Evolutionary conservation across 805 yeast genomes (phyloP).

Genomic region (Priceomyces melissophilus): DNA sequence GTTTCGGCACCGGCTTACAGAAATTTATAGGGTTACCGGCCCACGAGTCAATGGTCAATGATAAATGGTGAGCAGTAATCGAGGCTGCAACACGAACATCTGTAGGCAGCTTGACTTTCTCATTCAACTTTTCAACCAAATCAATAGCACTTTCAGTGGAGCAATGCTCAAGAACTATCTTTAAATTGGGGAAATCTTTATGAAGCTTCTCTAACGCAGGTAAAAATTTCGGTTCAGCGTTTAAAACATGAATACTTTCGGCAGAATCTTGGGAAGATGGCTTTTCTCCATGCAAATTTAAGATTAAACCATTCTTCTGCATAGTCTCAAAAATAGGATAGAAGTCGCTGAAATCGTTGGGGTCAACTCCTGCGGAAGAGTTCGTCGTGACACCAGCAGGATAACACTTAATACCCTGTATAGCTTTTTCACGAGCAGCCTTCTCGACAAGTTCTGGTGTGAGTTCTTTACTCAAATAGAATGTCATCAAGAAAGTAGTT

Average conservation of each 20-base stretch:
- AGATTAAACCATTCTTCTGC: conserved; percentile 72
- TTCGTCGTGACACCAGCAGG: conserved; percentile 99
- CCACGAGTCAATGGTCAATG: conserved; percentile 88
- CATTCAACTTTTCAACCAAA: conserved; percentile 58
- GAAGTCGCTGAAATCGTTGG: conserved; percentile 82
- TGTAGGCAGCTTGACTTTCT: conserved; percentile 22
- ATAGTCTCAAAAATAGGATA: conserved; percentile 88
- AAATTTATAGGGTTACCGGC: conserved; percentile 93
- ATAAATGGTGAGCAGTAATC: conserved; percentile 93
- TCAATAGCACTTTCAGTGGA: conserved; percentile 88
- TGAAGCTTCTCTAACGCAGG: conserved; percentile 85
- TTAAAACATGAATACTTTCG: conserved; percentile 77
- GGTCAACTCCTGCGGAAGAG: conserved; percentile 87
- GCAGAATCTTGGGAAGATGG: conserved; percentile 55
- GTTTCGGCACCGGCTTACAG: conserved; percentile 97
- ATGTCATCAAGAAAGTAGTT: conserved; percentile 88
- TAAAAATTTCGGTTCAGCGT: conserved; percentile 88
- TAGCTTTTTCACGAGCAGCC: conserved; percentile 67
- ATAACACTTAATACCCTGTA: conserved; percentile 90
- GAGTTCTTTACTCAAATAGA: conserved; percentile 72
- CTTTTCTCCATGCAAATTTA: conserved; percentile 94
- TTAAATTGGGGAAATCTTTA: conserved; percentile 76
- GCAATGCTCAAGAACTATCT: conserved; percentile 91
- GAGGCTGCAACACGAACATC: conserved; percentile 76
- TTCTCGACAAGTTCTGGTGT: conserved; percentile 82